Evolutionary conservation across 768 basidiomycete genomes (phyloP).

Genomic region (Rhodotorula paludigena): DNA sequence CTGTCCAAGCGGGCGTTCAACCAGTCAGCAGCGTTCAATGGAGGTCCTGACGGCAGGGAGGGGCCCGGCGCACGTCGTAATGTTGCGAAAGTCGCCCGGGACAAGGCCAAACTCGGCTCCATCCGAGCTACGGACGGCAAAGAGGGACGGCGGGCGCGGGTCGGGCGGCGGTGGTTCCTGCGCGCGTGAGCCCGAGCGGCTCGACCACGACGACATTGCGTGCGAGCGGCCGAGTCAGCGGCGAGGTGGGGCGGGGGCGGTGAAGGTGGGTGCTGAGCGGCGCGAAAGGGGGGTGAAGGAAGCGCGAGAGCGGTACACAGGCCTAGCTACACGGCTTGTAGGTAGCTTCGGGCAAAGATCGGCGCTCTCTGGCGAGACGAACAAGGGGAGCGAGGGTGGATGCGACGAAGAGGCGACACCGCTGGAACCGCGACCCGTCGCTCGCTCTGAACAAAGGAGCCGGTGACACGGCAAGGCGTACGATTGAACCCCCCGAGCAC

Average conservation of each 20-base stretch:
- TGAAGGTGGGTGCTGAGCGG: neutral
- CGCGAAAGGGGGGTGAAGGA: no score
- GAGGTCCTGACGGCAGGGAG: neutral
- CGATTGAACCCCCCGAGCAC: no score
- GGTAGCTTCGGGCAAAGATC: no score
- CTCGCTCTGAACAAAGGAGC: no score
- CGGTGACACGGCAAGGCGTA: no score
- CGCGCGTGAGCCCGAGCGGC: slow-evolving; percentile 4
- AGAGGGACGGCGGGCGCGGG: slow-evolving; percentile 1
- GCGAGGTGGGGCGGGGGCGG: neutral
- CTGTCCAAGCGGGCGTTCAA: slow-evolving; percentile 4
- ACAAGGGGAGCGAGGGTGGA: no score
- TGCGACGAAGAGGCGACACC: no score
- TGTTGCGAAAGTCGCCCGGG: slow-evolving; percentile 12
- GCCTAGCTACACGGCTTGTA: no score
- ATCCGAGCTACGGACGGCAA: slow-evolving; percentile 29
- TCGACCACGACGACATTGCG: slow-evolving; percentile 4
- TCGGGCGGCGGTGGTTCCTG: neutral
- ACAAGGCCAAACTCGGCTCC: slow-evolving; percentile 30
- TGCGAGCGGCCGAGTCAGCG: neutral
- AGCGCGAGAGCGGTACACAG: no score
- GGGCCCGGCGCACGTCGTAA: slow-evolving; percentile 21
- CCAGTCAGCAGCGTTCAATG: no score
- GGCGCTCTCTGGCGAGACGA: no score
- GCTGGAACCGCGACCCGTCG: no score